Base-by-base conservation (phyloP, 1,284 basidiomycete species). In the Boletus semigastroideus region DNA sequence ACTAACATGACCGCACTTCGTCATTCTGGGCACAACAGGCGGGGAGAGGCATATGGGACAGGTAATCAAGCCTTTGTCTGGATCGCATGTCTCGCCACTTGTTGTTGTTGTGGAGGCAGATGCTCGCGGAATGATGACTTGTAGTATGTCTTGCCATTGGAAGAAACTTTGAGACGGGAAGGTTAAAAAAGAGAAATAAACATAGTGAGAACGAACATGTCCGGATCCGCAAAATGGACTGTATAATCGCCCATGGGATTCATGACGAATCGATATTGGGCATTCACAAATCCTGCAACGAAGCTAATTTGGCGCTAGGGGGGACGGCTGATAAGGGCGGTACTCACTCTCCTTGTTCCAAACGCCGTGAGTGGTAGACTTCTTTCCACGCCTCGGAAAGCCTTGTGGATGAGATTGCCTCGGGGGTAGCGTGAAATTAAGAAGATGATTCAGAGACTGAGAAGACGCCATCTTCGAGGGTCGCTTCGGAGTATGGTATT, bases 11-110 rank as follows among this genome's bases (percentile, higher is more conserved):
- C 94, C 95, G 62, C 94, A 98, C 75, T 92, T 94, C 43, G 94
- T 98, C 92, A 98, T 98, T 43, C 97, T 80, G 16, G 96, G 92
- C 17, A 94, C 93, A 39, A 87, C 86, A 6, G 95, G 96, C 46
- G 91, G 80, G 41, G 90, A 90, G 41, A 99, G 79, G 73, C 96
- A 99, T 58, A 99, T 98, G 4, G 96, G 97, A 70, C 96, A 99
- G 13, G 83, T 86, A 14, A 83, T 86, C 42, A 82, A 76, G 38
- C 84, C 84, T 59, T 89, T 86, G 14, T 75, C 76, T 54, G 72
- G 69, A 11, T 63, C 61, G 34, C 57, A 40, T 42, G 68, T 61
- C 36, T 74, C 74, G 30, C 73, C 72, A 45, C 74, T 71, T 47
- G 78, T 72, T 58, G 80, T 77, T 63, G 77, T 79, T 56, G 79